phyloP scores from a whole-genome alignment of 108 stramenopile genomes.

The Cyclotella distinguenda region DNA sequence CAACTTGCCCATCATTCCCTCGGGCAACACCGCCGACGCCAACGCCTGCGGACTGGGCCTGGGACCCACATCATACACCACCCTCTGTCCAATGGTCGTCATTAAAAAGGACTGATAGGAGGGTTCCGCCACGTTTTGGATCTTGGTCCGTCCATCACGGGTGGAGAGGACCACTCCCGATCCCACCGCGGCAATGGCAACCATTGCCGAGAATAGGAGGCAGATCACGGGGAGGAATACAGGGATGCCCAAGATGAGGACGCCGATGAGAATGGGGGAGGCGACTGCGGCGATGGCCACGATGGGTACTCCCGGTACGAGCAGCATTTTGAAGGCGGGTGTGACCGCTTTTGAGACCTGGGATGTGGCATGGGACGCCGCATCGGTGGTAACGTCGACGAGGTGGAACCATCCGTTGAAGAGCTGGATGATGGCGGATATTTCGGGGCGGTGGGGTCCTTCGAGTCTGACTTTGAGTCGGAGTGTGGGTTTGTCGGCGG shows the following conservation, averaged over 20 bases:
- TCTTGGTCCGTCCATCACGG: slow-evolving; percentile 44
- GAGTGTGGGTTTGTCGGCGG: slow-evolving; percentile 59
- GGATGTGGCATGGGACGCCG: slow-evolving; percentile 18
- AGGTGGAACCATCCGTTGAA: slow-evolving; percentile 61
- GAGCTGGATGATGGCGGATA: slow-evolving; percentile 57
- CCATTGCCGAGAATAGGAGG: slow-evolving; percentile 13
- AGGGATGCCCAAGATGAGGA: slow-evolving; percentile 68
- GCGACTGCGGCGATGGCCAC: slow-evolving; percentile 49
- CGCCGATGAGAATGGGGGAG: slow-evolving; percentile 48
- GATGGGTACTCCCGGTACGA: slow-evolving; percentile 65
- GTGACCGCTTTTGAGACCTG: not conserved
- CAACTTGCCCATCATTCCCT: slow-evolving; percentile 64
- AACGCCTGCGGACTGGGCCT: slow-evolving; percentile 73
- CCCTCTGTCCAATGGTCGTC: slow-evolving; percentile 57
- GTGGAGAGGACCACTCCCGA: slow-evolving; percentile 60
- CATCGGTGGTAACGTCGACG: slow-evolving; percentile 57
- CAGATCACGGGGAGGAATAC: slow-evolving; percentile 65
- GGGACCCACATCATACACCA: slow-evolving; percentile 81
- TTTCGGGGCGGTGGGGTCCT: slow-evolving; percentile 78
- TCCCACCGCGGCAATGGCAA: slow-evolving; percentile 26
- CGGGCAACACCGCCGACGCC: slow-evolving; percentile 60
- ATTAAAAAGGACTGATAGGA: slow-evolving; percentile 51
- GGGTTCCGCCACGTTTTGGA: slow-evolving; percentile 49
- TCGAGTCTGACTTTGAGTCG: slow-evolving; percentile 65
- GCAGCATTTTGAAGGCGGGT: slow-evolving; percentile 48